These are phyloP conservation scores for Colletotrichum lentis DNA, from an alignment of 2,329 filamentous ascomycete species.

Conservation along the genomic window DNA sequence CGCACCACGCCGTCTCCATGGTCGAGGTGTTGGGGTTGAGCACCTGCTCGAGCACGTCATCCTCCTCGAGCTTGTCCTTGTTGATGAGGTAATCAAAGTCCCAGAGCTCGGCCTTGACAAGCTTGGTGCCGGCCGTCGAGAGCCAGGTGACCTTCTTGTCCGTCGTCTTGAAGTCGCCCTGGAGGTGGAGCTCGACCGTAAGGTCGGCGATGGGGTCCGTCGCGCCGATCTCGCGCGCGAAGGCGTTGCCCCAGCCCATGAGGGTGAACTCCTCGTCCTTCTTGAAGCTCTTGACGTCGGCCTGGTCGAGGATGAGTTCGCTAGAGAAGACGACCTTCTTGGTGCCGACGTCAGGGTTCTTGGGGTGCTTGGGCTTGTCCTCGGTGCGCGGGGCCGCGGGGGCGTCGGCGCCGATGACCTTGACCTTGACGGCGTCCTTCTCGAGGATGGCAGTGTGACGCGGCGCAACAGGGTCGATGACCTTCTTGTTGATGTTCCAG, in stretches of 20 bases:
- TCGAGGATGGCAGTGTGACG: slow-evolving; percentile 77
- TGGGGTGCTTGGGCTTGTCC: slow-evolving; percentile 86
- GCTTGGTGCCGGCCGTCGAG: slow-evolving; percentile 75
- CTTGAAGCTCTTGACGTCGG: slow-evolving; percentile 81
- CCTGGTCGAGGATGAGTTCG: slow-evolving; percentile 83
- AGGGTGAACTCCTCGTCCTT: slow-evolving; percentile 91
- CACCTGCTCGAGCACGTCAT: slow-evolving; percentile 85
- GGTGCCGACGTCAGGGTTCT: slow-evolving; percentile 83
- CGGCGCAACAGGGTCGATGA: slow-evolving; percentile 79
- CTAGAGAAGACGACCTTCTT: slow-evolving; percentile 86
- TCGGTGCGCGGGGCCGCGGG: slow-evolving; percentile 70
- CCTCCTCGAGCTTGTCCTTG: slow-evolving; percentile 91
- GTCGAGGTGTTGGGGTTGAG: slow-evolving; percentile 79
- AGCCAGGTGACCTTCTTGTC: slow-evolving; percentile 98
- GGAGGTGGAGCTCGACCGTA: slow-evolving; percentile 86
- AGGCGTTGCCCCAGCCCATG: slow-evolving; percentile 95
- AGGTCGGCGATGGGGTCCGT: slow-evolving; percentile 71
- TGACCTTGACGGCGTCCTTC: slow-evolving; percentile 75
- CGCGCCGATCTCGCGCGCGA: slow-evolving; percentile 73
- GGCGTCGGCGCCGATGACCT: slow-evolving; percentile 72
- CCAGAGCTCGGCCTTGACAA: slow-evolving; percentile 84
- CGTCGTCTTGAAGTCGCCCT: slow-evolving; percentile 93
- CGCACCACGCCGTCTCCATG: slow-evolving; percentile 77
- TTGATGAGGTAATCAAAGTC: slow-evolving; percentile 96
- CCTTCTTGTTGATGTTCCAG: slow-evolving; percentile 80